Base-by-base conservation (phyloP, 306 rosid genomes). In the Malus fusca region DNA sequence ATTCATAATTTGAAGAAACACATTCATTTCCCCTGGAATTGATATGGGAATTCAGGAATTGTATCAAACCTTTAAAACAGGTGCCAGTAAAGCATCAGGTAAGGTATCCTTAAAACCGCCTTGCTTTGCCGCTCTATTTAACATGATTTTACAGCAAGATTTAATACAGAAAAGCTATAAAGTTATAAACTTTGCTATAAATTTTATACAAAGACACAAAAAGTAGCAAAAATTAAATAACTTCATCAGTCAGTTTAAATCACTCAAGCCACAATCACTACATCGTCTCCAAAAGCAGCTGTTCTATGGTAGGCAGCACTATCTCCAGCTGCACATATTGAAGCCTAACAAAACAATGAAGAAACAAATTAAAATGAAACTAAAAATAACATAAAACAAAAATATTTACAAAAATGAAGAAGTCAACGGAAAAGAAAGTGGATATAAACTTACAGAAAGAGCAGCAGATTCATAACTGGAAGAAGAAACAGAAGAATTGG, bases 21-120 rank as follows among this genome's bases (percentile, higher is more conserved):
- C 46, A 43, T 43, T 43, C 46, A 43, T 11, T 11, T 43, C 13
- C 46, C 11, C 12, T 3, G 40, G 56, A 82, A 69, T 60, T 14
- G 11, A 55, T 52, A 2, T 11, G 46, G 46, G 46, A 40, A 40
- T 40, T 51, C n/a, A 51, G 19, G 61, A 69, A 69, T 35, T 35
- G 3, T 62, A 69, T 26, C 70, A 62, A 51, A 90, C 98, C 96
- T 94, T 35, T 31, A 94, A 82, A 78, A 90, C 98, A 23, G 97
- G 44, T 30, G 95, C 93, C 74, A 92, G 91, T 35, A 90, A 84
- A 85, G 90, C 98, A 86, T 94, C 98, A 8, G 95, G 88, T 68
- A 83, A 89, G 58, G 98, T 86, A 81, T 94, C 96, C 89, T 92
- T 94, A 79, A 92, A 92, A 62, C 90, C 87, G 21, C 98, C 98